Evolutionary conservation across 1,139 yeast species (phyloP).

Genomic region (Magnusiomyces paraingens): DNA sequence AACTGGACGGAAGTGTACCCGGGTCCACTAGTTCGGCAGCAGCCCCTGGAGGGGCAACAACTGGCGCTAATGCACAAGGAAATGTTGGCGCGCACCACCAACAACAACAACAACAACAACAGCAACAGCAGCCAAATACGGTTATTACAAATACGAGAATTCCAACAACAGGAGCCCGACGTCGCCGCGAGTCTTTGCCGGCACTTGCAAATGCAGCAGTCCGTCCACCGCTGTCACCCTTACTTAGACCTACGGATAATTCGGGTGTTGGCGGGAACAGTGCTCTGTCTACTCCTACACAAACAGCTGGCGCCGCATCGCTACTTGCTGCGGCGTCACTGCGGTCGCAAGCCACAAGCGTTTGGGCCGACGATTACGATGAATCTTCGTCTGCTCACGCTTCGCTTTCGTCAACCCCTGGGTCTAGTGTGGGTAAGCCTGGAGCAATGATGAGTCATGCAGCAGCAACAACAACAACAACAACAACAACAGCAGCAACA

Average conservation of each 20-base stretch:
- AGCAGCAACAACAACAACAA: conserved; percentile 10
- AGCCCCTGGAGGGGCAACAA: neutral
- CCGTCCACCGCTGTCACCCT: conserved; percentile 15
- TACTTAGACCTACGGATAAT: conserved; percentile 11
- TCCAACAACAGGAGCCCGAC: conserved; percentile 1
- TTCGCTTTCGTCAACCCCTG: conserved; percentile 7
- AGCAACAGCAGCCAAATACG: no score
- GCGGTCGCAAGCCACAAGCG: conserved; percentile 10
- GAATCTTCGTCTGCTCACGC: neutral
- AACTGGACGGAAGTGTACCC: conserved; percentile 35
- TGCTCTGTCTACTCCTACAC: neutral
- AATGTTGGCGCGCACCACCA: neutral
- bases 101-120: neutral
- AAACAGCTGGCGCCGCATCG: neutral
- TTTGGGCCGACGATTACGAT: conserved; percentile 13
- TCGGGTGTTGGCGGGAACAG: neutral
- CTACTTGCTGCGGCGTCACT: neutral
- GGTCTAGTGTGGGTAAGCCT: neutral
- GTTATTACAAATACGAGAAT: conserved; percentile 4
- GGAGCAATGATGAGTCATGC: conserved; percentile 8
- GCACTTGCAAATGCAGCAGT: conserved; percentile 4
- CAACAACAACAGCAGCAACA: conserved; percentile 10
- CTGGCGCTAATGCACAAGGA: no score
- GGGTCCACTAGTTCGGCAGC: neutral
- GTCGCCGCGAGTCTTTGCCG: conserved; percentile 12